phyloP scores from a whole-genome alignment of 768 basidiomycete genomes.

The Cystobasidium ongulense region DNA sequence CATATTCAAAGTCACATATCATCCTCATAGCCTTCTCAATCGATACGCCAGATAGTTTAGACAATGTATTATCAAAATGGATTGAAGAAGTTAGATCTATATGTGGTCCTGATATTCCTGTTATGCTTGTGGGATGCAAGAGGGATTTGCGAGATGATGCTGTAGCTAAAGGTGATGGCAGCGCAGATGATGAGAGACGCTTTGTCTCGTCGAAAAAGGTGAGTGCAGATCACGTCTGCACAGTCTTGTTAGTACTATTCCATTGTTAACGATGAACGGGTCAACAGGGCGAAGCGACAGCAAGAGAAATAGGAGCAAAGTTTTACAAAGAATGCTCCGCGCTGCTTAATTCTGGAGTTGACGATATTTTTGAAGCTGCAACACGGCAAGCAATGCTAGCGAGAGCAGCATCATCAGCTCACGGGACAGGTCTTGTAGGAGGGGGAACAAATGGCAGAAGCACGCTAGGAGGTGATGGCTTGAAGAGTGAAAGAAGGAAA shows the following conservation, averaged over 20 bases:
- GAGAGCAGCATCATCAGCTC: constrained; percentile 46
- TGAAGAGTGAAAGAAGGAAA: neutral
- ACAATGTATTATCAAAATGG: constrained; percentile 97
- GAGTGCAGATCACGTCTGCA: no score
- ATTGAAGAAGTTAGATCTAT: constrained; percentile 96
- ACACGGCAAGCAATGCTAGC: constrained; percentile 94
- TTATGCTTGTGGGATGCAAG: constrained; percentile 93
- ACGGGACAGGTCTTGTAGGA: neutral
- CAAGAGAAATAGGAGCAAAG: constrained; percentile 74
- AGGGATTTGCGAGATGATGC: constrained; percentile 64
- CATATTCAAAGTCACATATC: constrained; percentile 96
- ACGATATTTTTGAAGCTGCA: constrained; percentile 95
- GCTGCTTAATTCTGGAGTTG: constrained; percentile 57
- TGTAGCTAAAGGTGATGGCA: constrained; percentile 40
- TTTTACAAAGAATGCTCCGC: constrained; percentile 78
- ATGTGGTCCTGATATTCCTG: constrained; percentile 83
- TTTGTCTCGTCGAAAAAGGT: constrained; percentile 46
- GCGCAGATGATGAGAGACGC: constrained; percentile 39
- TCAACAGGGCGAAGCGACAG: constrained; percentile 71
- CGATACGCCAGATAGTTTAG: constrained; percentile 91
- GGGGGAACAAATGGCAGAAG: neutral
- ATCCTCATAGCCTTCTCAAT: constrained; percentile 95
- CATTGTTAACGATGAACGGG: constrained; percentile 51
- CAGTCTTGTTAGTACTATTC: no score
- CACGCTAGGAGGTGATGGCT: neutral